Evolutionary conservation across 1,284 basidiomycete species (phyloP), one percentile per base, ranked within the genome.

Genomic region (Puccinia coronata): DNA sequence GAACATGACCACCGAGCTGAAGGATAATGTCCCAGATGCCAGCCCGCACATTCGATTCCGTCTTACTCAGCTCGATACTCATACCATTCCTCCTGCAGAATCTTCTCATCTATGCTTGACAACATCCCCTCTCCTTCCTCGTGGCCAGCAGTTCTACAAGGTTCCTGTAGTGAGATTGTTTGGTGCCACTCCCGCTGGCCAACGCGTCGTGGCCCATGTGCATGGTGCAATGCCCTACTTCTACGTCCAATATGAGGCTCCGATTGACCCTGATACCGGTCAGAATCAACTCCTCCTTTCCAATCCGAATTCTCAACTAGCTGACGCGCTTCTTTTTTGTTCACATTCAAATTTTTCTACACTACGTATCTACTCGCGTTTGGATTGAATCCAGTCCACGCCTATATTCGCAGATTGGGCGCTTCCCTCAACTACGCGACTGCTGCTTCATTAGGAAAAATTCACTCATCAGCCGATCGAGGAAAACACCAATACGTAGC

Each of bases 111-210:
- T 55, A 11, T 61, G 47, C 28, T 65, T 81, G 47, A 72, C 49
- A 61, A 75, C 80, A 6, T 81, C 80, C 18, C 80, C 80, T 20
- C 70, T 81, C 36, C 49, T 75, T 55, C 80, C 80, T n/a, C 59
- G 34, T n/a, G 72, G 72, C 51, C 80, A 69, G 53, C 39, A 67
- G 41, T 47, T 75, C 14, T 59, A 80, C 63, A 88, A 88, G 41
- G 91, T 92, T 23, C 96, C 96, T 18, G 89, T 95, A 3, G 88
- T 98, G 75, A 90, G 95, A 74, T 91, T 98, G 79, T 98, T 92
- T 86, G 96, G 96, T 23, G 88, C 91, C 23, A 93, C 94, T 0
- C 92, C 93, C 0, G 86, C 87, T 0, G 92, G 94, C 2, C 88
- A 91, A 85, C 92, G 92, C 84, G 90, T 93, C 51, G 96, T 95